Evolutionary conservation across 768 basidiomycete genomes (phyloP), one percentile per base, ranked within the genome.

Genomic region (Leccinum incarnatum): DNA sequence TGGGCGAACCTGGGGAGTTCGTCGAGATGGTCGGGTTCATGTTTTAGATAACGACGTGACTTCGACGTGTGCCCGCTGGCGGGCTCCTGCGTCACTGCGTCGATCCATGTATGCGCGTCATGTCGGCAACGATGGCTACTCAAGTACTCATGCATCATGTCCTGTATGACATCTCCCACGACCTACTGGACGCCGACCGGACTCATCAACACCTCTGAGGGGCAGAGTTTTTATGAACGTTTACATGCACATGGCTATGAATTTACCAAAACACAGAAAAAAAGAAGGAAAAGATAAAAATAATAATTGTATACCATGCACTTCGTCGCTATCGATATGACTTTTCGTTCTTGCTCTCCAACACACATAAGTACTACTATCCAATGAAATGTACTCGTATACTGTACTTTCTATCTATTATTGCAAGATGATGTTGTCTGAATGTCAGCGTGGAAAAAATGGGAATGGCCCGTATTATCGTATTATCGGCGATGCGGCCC

Each of bases 11-110:
- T 23, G 47, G 47, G 47, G 47, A 48, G 14, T 17, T 48, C 12
- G 27, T 73, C 11, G 70, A 72, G 60, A 73, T 73, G 71, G 63
- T 73, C 5, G 72, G 72, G 6, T 73, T 73, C 54, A 10, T 50
- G 47, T 14, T 21, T 23, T 48, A 48, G 23, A 17, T 15, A 7
- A 48, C 23, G 42, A 45, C 37, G 37, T 40, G 40, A 42, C 40
- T n/a, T 10, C 40, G 19, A 42, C 10, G n/a, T 19, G 17, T 45
- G 42, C 47, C 47, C 19, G 19, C 47, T 21, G 47, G 47, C 47
- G 12, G 47, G 47, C 25, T 48, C 23, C 12, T 42, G n/a, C 46
- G 3, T 47, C 32, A 32, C 32, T 32, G 32, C 32, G 11, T 12
- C 5, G 46, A 47, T 25, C 15, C 42, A 11, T 45, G 23, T 25